A percentile compares a stretch with the other conserved stretches of the same genome.
These are phyloP conservation scores for Acacia melanoxylon DNA, from an alignment of 306 rosid species.

Conservation along the genomic window DNA sequence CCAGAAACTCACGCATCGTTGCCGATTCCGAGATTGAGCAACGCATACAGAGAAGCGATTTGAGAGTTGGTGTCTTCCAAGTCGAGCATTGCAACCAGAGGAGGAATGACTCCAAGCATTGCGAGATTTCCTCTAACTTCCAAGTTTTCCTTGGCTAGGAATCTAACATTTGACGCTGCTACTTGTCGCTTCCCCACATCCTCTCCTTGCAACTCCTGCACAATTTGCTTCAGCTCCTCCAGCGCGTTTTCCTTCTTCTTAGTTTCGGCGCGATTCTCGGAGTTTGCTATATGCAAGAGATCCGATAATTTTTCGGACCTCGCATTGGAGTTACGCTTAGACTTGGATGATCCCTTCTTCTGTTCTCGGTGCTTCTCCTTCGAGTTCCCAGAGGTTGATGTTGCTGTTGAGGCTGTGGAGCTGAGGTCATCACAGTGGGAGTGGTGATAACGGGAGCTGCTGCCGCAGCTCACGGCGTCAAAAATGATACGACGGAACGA, in stretches of 20 bases:
- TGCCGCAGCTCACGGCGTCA: constrained; percentile 85
- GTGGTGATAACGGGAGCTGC: constrained; percentile 57
- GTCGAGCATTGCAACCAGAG: constrained; percentile 84
- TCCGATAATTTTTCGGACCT: constrained; percentile 83
- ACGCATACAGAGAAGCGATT: constrained; percentile 82
- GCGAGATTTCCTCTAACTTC: constrained; percentile 77
- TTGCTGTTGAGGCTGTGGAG: constrained; percentile 14
- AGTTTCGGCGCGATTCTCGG: constrained; percentile 48
- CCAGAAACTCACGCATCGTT: constrained; percentile 71
- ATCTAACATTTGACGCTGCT: constrained; percentile 70
- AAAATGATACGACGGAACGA: constrained; percentile 70
- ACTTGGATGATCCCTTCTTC: neutral
- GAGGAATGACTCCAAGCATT: constrained; percentile 91
- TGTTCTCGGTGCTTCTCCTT: constrained; percentile 25
- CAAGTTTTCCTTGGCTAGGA: constrained; percentile 68
- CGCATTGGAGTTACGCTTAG: constrained; percentile 13
- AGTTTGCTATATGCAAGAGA: constrained; percentile 71
- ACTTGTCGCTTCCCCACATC: constrained; percentile 42
- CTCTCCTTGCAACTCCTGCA: constrained; percentile 58
- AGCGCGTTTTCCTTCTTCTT: constrained; percentile 60
- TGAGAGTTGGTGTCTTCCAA: constrained; percentile 53
- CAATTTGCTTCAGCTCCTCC: constrained; percentile 65
- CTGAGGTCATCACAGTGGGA: constrained; percentile 18
- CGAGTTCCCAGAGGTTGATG: constrained; percentile 30
- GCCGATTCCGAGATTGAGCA: constrained; percentile 93